phyloP scores from a whole-genome alignment of 208 protist species.

The Wallacemonas rigidus region DNA sequence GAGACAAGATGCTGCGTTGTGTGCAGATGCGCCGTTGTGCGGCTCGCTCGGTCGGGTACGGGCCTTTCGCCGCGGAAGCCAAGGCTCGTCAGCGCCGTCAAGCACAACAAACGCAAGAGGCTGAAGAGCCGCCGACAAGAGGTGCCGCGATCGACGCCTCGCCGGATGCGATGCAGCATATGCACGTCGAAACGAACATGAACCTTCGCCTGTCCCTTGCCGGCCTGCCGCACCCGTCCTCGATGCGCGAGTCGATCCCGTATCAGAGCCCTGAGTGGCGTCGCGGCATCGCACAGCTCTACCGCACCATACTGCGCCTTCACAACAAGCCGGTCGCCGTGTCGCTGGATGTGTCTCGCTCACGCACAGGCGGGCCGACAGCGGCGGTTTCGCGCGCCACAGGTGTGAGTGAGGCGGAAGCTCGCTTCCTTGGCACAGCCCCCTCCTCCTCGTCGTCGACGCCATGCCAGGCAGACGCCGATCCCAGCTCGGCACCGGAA shows the following conservation, averaged over 20 bases:
- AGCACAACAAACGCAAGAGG: conserved; percentile 13
- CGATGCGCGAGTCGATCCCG: conserved; percentile 30
- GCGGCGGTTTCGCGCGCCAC: conserved; percentile 37
- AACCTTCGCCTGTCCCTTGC: conserved; percentile 62
- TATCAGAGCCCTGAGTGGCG: conserved; percentile 69
- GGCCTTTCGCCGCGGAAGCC: conserved; percentile 59
- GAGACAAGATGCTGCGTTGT: background rate
- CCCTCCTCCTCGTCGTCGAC: background rate
- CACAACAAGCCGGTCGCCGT: conserved; percentile 76
- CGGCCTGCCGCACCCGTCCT: conserved; percentile 57
- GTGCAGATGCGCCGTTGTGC: background rate
- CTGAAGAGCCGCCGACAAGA: background rate
- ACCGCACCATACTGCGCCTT: conserved; percentile 78
- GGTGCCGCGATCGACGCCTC: background rate
- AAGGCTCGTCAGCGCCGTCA: conserved; percentile 22
- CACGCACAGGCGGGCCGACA: conserved; percentile 22
- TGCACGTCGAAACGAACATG: conserved; percentile 49
- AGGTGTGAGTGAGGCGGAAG: conserved; percentile 23
- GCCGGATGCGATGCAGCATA: conserved; percentile 46
- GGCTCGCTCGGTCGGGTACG: conserved; percentile 36
- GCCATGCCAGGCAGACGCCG: background rate
- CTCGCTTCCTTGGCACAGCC: background rate
- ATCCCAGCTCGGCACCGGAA: background rate
- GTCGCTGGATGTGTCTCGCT: conserved; percentile 35
- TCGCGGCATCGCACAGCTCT: conserved; percentile 62